Percentiles rank a stretch among this genome's conserved stretches.
phyloP scores from a whole-genome alignment of 176 grass and related monocot genomes.

The Zea mays region DNA sequence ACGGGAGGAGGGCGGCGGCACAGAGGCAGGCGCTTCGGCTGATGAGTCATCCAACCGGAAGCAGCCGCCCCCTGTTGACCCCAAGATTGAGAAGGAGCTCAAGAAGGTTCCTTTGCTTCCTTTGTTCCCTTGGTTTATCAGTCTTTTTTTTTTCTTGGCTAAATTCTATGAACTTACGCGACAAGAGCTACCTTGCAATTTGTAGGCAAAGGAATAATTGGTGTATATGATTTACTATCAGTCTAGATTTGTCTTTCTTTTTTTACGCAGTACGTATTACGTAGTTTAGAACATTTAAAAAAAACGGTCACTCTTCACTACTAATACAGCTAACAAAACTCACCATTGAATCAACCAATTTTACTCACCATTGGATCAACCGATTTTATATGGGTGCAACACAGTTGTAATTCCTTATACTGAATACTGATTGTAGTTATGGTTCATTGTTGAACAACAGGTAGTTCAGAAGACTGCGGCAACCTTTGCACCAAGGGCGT shows the following conservation, averaged over 20 bases:
- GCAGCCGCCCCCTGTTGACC: constrained; percentile 33
- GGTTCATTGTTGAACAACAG: constrained; percentile 50
- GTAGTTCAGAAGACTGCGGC: constrained; percentile 91
- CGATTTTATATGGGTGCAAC: background rate
- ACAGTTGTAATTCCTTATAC: background rate
- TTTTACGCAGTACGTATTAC: background rate
- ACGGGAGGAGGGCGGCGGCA: constrained; percentile 26
- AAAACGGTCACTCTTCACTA: background rate
- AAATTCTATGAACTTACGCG: background rate
- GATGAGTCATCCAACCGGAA: constrained; percentile 6
- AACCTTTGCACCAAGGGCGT: constrained; percentile 92
- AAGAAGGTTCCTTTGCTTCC: constrained; percentile 61
- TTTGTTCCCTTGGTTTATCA: background rate
- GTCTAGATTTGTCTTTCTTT: background rate
- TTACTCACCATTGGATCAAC: background rate
- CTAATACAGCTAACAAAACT: background rate
- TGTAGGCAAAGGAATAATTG: background rate
- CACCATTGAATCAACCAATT: background rate
- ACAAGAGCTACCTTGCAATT: background rate
- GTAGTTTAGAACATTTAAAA: background rate
- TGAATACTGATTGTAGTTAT: constrained; percentile 2
- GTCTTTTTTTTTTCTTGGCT: background rate
- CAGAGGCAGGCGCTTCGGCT: constrained; percentile 10
- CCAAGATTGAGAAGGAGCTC: constrained; percentile 79
- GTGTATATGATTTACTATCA: background rate